Evolutionary conservation across 192 early-diverging fungal species (phyloP).

Genomic region (Backusella tuberculispora): DNA sequence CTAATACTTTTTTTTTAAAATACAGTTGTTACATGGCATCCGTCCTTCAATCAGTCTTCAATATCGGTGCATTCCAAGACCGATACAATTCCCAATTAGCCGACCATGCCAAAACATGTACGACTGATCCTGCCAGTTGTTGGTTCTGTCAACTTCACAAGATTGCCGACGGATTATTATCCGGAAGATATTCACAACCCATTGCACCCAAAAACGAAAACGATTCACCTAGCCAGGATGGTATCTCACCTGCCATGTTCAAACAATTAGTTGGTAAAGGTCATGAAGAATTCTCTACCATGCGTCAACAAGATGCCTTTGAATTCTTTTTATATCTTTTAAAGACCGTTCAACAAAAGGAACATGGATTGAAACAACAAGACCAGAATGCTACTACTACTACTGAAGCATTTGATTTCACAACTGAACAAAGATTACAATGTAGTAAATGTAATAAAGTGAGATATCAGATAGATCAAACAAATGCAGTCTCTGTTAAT

Average conservation of each 20-base stretch:
- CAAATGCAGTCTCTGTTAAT: conserved; percentile 63
- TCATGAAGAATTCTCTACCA: conserved; percentile 94
- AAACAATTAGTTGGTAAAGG: conserved; percentile 86
- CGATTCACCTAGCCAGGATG: conserved; percentile 65
- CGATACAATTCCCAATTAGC: conserved; percentile 46
- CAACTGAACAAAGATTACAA: conserved; percentile 82
- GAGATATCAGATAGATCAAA: conserved; percentile 65
- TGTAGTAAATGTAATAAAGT: conserved; percentile 85
- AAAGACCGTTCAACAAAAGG: conserved; percentile 76
- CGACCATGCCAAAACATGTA: conserved; percentile 57
- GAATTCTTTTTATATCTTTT: conserved; percentile 89
- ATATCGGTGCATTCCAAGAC: conserved; percentile 74
- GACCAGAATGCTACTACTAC: conserved; percentile 63
- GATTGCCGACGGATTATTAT: conserved; percentile 87
- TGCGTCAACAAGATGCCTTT: conserved; percentile 98
- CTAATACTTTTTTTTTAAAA: neutral
- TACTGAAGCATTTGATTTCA: conserved; percentile 79
- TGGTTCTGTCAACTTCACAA: conserved; percentile 92
- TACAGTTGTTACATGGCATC: conserved; percentile 97
- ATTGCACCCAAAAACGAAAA: conserved; percentile 40
- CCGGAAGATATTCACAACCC: conserved; percentile 82
- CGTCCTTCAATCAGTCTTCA: conserved; percentile 87
- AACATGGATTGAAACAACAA: conserved; percentile 67
- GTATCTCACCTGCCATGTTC: conserved; percentile 91
- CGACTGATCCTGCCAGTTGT: conserved; percentile 69